Percentiles rank a stretch among this genome's conserved stretches.
Conservation (phyloP, 148 eudicot species). For the Rhododendron simsii region DNA sequence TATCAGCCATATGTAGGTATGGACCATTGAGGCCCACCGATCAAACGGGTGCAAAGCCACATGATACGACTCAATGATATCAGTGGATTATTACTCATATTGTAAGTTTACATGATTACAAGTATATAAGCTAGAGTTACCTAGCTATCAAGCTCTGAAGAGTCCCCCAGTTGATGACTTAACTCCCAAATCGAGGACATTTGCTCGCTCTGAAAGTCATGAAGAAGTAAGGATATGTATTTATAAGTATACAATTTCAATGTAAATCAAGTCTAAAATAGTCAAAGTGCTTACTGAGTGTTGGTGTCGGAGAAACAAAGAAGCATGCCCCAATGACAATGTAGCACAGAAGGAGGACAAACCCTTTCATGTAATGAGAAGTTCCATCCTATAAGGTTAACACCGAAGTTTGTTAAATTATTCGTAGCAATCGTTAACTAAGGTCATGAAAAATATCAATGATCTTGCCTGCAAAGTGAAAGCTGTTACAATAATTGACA, state of each 20-base stretch:
- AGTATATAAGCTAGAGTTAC: background rate
- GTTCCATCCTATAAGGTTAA: slow-evolving; percentile 17
- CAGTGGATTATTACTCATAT: background rate
- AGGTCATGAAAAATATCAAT: background rate
- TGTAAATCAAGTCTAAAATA: background rate
- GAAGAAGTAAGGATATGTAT: background rate
- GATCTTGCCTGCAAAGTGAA: slow-evolving; percentile 65
- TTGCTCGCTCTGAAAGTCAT: slow-evolving; percentile 1
- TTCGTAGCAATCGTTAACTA: background rate
- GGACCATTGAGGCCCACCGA: background rate
- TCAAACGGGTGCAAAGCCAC: background rate
- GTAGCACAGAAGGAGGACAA: slow-evolving; percentile 11
- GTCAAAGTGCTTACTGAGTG: slow-evolving; percentile 19
- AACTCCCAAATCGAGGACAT: slow-evolving; percentile 7
- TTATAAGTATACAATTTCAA: background rate
- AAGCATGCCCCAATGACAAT: slow-evolving; percentile 62
- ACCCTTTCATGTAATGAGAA: slow-evolving; percentile 11
- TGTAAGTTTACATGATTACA: background rate
- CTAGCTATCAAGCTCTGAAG: slow-evolving; percentile 13
- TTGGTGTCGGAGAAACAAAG: slow-evolving; percentile 35
- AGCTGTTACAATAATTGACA: slow-evolving; percentile 60
- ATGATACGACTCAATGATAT: background rate
- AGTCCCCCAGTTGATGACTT: slow-evolving; percentile 12
- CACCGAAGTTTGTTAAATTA: background rate
- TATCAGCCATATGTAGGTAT: background rate